Evolutionary conservation across 495 filamentous ascomycete genomes (phyloP), one percentile per base, ranked within the genome.

Genomic region (Halenospora varia): DNA sequence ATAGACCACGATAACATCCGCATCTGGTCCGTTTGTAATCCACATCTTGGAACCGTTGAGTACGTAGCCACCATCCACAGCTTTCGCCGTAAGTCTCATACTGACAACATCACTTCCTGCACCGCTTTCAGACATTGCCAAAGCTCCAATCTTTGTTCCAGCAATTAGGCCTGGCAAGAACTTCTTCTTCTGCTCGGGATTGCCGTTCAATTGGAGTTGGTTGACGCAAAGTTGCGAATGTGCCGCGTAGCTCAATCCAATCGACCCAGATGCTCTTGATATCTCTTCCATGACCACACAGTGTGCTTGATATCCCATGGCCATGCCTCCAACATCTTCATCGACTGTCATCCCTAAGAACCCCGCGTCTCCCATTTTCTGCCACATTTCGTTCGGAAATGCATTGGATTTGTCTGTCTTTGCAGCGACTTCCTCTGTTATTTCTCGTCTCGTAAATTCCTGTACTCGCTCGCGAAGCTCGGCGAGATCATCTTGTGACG

Each of bases 1-100:
- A 71, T 98, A 98, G 19, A 98, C 91, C 48, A 98, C 81, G 13
- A 97, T 81, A 24, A 85, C 77, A 69, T 96, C 82, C 3, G 65
- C 94, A 63, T 97, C 95, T 15, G 94, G 94, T 13, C 94, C 94
- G 66, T 98, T 98, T 24, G 94, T 98, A 61, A 98, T 98, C 94
- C 94, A 98, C 94, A 98, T 97, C 80, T 98, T 98, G 20, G 88
- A 89, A 13, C 94, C 94, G 62, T 89, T 90, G 53, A 98, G 77
- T 25, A 90, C 23, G 73, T 85, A 97, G 23, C 94, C 94, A 13
- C 91, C 91, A 61, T 96, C 90, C 15, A 87, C 87, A 41, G 78
- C 77, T 66, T 84, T 86, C 0, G 93, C 92, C 0, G 78, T 82
- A 18, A 87, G 95, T 68, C 90, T 89, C 94, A 98, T 98, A 68